Base-by-base conservation (phyloP, 192 early-diverging fungal species). In the Coemansia sp. region DNA sequence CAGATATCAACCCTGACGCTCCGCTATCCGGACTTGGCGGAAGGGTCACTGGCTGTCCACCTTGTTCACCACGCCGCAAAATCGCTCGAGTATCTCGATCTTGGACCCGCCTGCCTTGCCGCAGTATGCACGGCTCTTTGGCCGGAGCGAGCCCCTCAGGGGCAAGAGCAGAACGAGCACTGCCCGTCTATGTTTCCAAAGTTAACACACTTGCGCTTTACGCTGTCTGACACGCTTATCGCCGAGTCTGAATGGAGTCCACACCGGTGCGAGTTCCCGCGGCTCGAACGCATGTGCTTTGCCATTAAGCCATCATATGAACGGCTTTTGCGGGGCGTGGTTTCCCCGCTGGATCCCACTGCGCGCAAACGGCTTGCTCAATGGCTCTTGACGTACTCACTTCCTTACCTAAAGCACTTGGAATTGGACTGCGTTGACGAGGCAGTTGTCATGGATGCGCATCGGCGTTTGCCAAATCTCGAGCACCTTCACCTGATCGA, bases 61-160 rank as follows among this genome's bases (percentile, higher is more conserved):
- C 59, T 72, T 44, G 36, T 72, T 30, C 49, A 60, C 9, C 45
- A 49, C 0, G 43, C 57, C 5, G 63, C 64, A 11, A n/a, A 26
- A 4, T 24, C 70, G 0, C 59, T 72, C 24, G 63, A 66, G 59
- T 66, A 61, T 30, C 38, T 72, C 21, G 63, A 72, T 41, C 46
- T 65, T 6, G 63, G 63, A 4, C n/a, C 8, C 11, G 18, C 39
- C n/a, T 39, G 26, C 18, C n/a, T 65, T 4, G 10, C 3, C 4
- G 58, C 23, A 4, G 20, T 57, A 24, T 53, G 41, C 43, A 14
- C 20, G 20, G 21, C 62, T 15, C 41, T 72, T 44, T 72, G 70
- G 70, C 57, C 30, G 14, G 35, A 34, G 35, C 8, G 18, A 6
- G 2, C 5, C 9, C 1, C 57, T 0, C 15, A 15, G 35, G 4